Conservation (phyloP, 192 early-diverging fungal genomes). For the Chytriomyces confervae region DNA sequence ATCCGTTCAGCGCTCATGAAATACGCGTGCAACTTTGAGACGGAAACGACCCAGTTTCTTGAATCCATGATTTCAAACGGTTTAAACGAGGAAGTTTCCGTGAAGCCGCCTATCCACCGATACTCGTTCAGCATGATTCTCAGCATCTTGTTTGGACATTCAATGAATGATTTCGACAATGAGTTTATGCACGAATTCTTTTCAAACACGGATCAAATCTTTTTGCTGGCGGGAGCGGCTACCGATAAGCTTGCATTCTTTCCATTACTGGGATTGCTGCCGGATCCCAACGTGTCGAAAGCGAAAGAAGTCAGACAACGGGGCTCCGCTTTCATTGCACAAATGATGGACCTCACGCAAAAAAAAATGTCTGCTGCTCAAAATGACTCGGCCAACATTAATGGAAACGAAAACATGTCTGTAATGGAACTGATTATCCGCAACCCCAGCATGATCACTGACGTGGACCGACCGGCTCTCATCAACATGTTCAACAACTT, state of each 20-base stretch:
- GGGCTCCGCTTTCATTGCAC: background rate
- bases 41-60: background rate
- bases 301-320: slow-evolving; percentile 10
- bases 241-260: slow-evolving; percentile 20
- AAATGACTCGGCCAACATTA: background rate
- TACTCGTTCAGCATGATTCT: slow-evolving; percentile 14
- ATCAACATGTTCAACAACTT: slow-evolving; percentile 22
- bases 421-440: slow-evolving; percentile 6
- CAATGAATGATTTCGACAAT: background rate
- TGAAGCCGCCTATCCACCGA: slow-evolving; percentile 3
- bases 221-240: slow-evolving; percentile 11
- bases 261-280: background rate
- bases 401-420: background rate
- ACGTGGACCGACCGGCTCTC: background rate
- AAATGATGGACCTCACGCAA: slow-evolving; percentile 2
- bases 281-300: background rate
- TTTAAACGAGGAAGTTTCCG: background rate
- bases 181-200: background rate
- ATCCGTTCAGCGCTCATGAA: background rate
- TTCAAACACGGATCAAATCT: slow-evolving; percentile 6
- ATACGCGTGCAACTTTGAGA: background rate
- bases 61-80: background rate
- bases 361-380: background rate
- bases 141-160: slow-evolving; percentile 1
- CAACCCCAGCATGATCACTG: background rate